Evolutionary conservation across 768 basidiomycete genomes (phyloP), one percentile per base, ranked within the genome.

Genomic region (Vishniacozyma victoriae): DNA sequence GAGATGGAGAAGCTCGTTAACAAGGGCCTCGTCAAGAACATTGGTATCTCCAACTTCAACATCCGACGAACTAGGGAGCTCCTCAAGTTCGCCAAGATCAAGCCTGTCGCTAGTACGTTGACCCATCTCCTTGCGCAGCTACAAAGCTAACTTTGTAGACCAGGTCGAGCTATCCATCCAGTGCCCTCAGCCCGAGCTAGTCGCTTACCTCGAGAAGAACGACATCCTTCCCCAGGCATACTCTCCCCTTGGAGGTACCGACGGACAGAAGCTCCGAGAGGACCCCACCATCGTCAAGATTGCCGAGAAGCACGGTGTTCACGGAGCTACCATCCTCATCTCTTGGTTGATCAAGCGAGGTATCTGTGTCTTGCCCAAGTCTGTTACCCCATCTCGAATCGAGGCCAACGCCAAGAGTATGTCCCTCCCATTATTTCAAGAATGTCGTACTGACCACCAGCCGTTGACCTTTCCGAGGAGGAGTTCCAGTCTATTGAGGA

Each of bases 1-100:
- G 86, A 80, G 18, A 79, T 93, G 82, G 90, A 93, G 72, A 77
- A 83, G 68, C 72, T 86, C 72, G 82, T 86, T 2, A 79, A 80
- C 53, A 83, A 81, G 60, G 86, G 86, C 22, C 85, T 87, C 65
- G 74, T 86, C 26, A 78, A 78, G 65, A 84, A 86, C 56, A 88
- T 88, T 45, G 87, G 87, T 27, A 75, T 88, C 39, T 85, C 83
- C 83, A 90, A 90, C 69, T 85, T 85, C 74, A 84, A 82, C 64
- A 76, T 82, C 46, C 76, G 78, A 48, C 76, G 72, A 74, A 72
- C 49, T 37, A 52, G 52, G 46, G 44, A 60, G 41, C 48, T 60
- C 29, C 42, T 57, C 45, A 48, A 51, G 48, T 40, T 24, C 11
- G 52, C 43, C 38, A 50, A 45, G 31, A 44, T 49, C 54, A 50